A percentile compares a stretch with the other conserved stretches of the same genome.
Conservation (phyloP, 257 asterid species). For the Fraxinus anomala region DNA sequence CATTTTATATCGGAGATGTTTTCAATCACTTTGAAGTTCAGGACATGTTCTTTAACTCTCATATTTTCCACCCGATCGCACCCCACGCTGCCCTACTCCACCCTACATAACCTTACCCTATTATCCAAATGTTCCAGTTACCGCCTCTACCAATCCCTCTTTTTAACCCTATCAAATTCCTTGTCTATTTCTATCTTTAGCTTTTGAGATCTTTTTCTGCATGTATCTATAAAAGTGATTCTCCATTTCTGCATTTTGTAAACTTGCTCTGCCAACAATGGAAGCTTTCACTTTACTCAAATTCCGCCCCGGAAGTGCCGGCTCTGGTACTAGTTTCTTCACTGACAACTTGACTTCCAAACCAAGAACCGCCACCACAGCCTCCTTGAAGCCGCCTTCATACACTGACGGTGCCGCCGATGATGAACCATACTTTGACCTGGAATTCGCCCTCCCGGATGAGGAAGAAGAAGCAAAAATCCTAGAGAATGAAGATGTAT, state of each 20-base stretch:
- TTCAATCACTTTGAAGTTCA: no score
- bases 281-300: conserved; percentile 49
- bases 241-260: background rate
- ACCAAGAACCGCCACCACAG: conserved; percentile 4
- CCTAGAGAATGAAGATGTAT: background rate
- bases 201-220: background rate
- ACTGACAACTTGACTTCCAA: background rate
- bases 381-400: conserved; percentile 20
- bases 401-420: conserved; percentile 27
- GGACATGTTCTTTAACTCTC: no score
- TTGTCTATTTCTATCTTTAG: background rate
- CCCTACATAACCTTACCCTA: background rate
- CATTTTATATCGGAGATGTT: no score
- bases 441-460: conserved; percentile 39
- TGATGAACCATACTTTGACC: conserved; percentile 47
- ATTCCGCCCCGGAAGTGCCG: conserved; percentile 43
- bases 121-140: background rate
- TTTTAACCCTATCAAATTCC: background rate
- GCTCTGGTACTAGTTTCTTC: background rate
- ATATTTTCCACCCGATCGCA: no score
- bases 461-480: conserved; percentile 17
- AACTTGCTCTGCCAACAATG: conserved; percentile 54
- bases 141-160: background rate
- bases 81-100: no score
- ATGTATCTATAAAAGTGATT: background rate